These are phyloP conservation scores for Cercospora brassicicola DNA, from an alignment of 2,329 filamentous ascomycete genomes.

Conservation along the genomic window DNA sequence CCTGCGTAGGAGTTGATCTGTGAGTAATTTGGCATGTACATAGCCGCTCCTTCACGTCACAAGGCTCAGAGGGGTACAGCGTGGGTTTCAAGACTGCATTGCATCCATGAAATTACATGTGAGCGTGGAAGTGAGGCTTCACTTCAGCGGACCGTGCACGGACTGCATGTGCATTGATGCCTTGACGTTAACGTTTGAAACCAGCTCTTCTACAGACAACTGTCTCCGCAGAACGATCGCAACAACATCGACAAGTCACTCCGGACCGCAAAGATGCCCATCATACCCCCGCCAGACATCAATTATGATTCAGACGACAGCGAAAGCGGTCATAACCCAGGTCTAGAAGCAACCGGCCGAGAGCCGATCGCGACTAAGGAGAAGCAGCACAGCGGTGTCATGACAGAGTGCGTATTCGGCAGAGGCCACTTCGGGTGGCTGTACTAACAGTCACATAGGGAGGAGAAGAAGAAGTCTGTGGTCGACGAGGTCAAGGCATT, in stretches of 20 bases:
- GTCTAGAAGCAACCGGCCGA: too few species aligned
- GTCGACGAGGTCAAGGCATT: neutral
- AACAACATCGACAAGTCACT: neutral
- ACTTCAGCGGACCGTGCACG: neutral
- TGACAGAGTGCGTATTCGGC: neutral
- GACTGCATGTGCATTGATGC: neutral
- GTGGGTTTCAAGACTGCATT: neutral
- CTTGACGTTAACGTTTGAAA: neutral
- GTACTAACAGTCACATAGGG: neutral
- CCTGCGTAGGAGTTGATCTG: slow-evolving; percentile 14
- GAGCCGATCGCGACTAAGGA: too few species aligned
- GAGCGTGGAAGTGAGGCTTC: neutral
- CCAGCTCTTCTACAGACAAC: neutral
- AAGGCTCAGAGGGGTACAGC: neutral
- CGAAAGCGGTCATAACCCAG: neutral
- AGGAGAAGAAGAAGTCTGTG: neutral
- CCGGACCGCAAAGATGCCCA: too few species aligned
- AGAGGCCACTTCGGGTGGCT: neutral
- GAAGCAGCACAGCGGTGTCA: neutral
- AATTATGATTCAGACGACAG: neutral
- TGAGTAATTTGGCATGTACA: neutral
- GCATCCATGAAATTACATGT: neutral
- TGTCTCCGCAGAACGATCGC: neutral
- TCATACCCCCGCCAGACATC: neutral
- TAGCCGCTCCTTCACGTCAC: neutral